phyloP scores from a whole-genome alignment of 371 early-diverging fungal genomes.

The Mucor irregularis region DNA sequence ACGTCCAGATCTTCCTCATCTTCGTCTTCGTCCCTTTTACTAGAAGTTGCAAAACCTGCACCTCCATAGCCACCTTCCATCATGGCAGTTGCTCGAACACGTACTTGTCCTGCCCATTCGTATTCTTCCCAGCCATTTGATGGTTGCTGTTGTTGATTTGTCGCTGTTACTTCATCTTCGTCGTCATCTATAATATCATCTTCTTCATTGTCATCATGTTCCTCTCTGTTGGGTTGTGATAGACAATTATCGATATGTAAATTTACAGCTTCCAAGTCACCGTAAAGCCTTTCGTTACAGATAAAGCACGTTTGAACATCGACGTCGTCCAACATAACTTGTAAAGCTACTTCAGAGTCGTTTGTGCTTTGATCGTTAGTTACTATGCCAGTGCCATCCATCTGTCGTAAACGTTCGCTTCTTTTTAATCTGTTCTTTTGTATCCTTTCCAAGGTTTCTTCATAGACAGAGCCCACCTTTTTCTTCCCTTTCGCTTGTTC shows the following conservation, averaged over 20 bases:
- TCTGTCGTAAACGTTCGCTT: constrained; percentile 20
- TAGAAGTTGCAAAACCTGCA: constrained; percentile 55
- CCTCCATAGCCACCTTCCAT: constrained; percentile 80
- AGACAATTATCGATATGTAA: constrained; percentile 74
- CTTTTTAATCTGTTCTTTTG: constrained; percentile 33
- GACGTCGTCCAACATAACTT: constrained; percentile 10
- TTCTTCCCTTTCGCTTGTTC: constrained; percentile 41
- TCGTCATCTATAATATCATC: not conserved
- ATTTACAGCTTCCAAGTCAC: constrained; percentile 64
- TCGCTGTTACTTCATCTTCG: not conserved
- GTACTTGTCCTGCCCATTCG: constrained; percentile 83
- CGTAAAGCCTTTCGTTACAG: constrained; percentile 63
- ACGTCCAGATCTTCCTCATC: constrained; percentile 81
- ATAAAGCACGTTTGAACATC: constrained; percentile 68
- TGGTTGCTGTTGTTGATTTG: not conserved
- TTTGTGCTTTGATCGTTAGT: constrained; percentile 12
- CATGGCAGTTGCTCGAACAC: constrained; percentile 81
- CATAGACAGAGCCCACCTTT: constrained; percentile 39
- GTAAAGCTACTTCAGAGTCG: constrained; percentile 7
- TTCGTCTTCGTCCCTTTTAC: constrained; percentile 49
- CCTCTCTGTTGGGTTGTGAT: constrained; percentile 13
- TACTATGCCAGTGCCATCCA: not conserved
- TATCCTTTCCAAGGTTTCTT: constrained; percentile 48
- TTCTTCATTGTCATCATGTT: not conserved
- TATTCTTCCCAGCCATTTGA: constrained; percentile 68